Evolutionary conservation across 1,139 yeast genomes (phyloP).

Genomic region (Pichiaceae sp.): DNA sequence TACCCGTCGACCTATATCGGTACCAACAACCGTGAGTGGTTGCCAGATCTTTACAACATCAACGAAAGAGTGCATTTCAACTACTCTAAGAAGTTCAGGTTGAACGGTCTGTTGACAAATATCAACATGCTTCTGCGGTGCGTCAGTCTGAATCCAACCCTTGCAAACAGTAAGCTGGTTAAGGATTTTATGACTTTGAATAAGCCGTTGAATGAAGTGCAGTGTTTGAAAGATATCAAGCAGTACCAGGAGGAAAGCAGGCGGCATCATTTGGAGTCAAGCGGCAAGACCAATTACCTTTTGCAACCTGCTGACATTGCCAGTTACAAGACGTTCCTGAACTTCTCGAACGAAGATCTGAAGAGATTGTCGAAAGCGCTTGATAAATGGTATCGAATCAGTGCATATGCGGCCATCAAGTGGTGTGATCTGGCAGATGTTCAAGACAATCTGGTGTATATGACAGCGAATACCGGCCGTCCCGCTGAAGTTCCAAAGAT

Average conservation of each 20-base stretch:
- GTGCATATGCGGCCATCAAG: slow-evolving; percentile 37
- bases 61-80: slow-evolving; percentile 20
- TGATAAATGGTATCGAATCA: slow-evolving; percentile 34
- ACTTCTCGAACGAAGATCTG: slow-evolving; percentile 44
- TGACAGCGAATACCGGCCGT: slow-evolving; percentile 23
- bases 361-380: slow-evolving; percentile 26
- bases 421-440: slow-evolving; percentile 29
- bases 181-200: slow-evolving; percentile 38
- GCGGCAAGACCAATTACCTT: slow-evolving; percentile 1
- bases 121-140: slow-evolving; percentile 23
- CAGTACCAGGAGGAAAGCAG: slow-evolving; percentile 17
- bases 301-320: slow-evolving; percentile 30
- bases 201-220: slow-evolving; percentile 25
- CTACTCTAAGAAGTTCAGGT: slow-evolving; percentile 27
- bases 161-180: slow-evolving; percentile 26
- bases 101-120: slow-evolving; percentile 15
- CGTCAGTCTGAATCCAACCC: slow-evolving; percentile 27
- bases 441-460: slow-evolving; percentile 16
- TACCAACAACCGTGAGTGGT: slow-evolving; percentile 17
- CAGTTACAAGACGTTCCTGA: slow-evolving; percentile 50
- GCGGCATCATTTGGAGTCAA: too few relatives aligned
- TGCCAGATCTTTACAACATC: slow-evolving; percentile 28
- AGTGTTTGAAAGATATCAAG: slow-evolving; percentile 25
- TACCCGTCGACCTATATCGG: slow-evolving; percentile 15
- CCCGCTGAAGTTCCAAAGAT: slow-evolving; percentile 2